Evolutionary conservation across 805 yeast species (phyloP).

Genomic region (Sugiyamaella valdiviana): DNA sequence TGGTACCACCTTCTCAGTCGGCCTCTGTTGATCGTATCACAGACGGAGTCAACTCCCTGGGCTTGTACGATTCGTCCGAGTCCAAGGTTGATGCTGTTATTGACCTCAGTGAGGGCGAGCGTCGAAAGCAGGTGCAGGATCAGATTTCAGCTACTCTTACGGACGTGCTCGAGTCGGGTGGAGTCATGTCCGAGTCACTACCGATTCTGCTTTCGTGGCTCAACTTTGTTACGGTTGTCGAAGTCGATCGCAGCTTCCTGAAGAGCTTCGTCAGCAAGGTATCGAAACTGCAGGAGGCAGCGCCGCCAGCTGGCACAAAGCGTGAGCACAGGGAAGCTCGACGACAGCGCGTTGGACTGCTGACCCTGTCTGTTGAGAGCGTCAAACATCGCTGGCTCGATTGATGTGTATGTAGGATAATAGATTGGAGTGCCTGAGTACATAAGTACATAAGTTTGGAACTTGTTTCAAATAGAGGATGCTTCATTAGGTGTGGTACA

Average conservation of each 20-base stretch:
- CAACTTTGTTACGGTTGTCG: slow-evolving; percentile 44
- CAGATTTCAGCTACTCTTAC: slow-evolving; percentile 30
- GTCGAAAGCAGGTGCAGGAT: slow-evolving; percentile 40
- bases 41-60: slow-evolving; percentile 2
- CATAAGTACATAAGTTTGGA: too few relatives aligned
- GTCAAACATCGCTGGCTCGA: slow-evolving; percentile 14
- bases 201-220: slow-evolving; percentile 49
- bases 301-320: slow-evolving; percentile 7
- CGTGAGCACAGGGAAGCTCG: slow-evolving; percentile 1
- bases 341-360: slow-evolving; percentile 9
- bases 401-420: neutral
- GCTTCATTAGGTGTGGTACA: too few relatives aligned
- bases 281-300: slow-evolving; percentile 26
- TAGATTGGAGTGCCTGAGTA: too few relatives aligned
- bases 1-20: slow-evolving; percentile 28
- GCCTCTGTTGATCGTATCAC: slow-evolving; percentile 10
- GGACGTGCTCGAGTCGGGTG: slow-evolving; percentile 20
- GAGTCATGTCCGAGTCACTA: slow-evolving; percentile 22
- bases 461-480: too few relatives aligned
- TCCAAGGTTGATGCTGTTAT: slow-evolving; percentile 32
- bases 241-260: slow-evolving; percentile 30
- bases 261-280: slow-evolving; percentile 30
- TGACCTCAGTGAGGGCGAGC: slow-evolving; percentile 35
- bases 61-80: slow-evolving; percentile 1
- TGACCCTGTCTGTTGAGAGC: slow-evolving; percentile 14